A percentile compares a stretch with the other conserved stretches of the same genome.
phyloP scores from a whole-genome alignment of 2,329 filamentous ascomycete species.

The Fusarium proliferatum region DNA sequence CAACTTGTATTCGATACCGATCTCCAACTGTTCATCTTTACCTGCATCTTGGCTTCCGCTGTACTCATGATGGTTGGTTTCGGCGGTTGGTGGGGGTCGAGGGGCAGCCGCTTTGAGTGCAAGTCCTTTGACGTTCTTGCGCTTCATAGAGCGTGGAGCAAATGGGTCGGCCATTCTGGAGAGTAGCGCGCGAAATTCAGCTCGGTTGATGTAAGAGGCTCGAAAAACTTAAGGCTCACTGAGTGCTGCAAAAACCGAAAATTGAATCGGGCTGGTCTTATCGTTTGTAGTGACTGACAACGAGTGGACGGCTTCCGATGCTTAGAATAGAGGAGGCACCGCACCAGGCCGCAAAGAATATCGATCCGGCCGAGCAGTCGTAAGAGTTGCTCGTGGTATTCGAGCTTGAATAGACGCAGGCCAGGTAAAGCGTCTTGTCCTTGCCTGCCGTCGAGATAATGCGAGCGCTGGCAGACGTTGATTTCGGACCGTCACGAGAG shows the following conservation, averaged over 20 bases:
- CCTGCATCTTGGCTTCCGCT: constrained; percentile 69
- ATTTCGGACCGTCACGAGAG: constrained; percentile 17
- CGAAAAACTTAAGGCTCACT: neutral
- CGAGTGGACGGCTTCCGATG: constrained; percentile 5
- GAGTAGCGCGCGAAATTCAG: neutral
- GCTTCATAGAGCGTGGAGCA: constrained; percentile 87
- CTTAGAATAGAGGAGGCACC: neutral
- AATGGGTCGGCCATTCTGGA: constrained; percentile 70
- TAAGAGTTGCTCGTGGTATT: constrained; percentile 21
- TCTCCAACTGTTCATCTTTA: constrained; percentile 78
- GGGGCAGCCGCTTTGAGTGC: constrained; percentile 84
- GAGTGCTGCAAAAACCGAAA: constrained; percentile 20
- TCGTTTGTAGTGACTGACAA: constrained; percentile 22
- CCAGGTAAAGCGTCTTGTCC: constrained; percentile 13
- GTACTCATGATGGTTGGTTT: constrained; percentile 72
- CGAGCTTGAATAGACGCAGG: constrained; percentile 4
- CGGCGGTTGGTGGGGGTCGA: constrained; percentile 76
- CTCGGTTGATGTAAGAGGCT: constrained; percentile 6
- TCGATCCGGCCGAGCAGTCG: constrained; percentile 15
- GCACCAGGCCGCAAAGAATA: constrained; percentile 10
- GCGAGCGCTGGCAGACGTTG: constrained; percentile 1
- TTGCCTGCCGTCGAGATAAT: constrained; percentile 11
- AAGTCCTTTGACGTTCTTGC: constrained; percentile 98
- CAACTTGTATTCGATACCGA: constrained; percentile 96
- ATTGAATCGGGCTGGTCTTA: constrained; percentile 27